A percentile compares a stretch with the other conserved stretches of the same genome.
Conservation (phyloP, 371 early-diverging fungal species). For the Mortierella sp. region DNA sequence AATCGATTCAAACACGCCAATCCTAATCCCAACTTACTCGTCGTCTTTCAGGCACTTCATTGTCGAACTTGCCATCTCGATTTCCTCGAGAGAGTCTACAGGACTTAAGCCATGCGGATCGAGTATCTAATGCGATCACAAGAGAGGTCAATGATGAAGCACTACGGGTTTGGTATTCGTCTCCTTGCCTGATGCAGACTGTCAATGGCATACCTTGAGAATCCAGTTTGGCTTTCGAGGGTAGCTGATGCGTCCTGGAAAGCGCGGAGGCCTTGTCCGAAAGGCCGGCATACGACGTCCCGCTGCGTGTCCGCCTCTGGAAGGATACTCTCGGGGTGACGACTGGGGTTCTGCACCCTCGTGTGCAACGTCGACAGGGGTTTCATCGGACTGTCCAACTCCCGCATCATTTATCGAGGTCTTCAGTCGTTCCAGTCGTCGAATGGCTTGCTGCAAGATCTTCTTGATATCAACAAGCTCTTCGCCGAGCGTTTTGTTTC, state of each 20-base stretch:
- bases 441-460: constrained; percentile 2
- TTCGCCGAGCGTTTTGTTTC: constrained; percentile 3
- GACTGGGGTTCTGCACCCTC: background rate
- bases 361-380: constrained; percentile 1
- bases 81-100: background rate
- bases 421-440: constrained; percentile 16
- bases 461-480: constrained; percentile 13
- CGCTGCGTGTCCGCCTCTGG: background rate
- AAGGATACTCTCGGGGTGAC: background rate
- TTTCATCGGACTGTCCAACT: constrained; percentile 1
- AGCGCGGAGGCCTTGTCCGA: background rate
- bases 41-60: constrained; percentile 14
- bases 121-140: constrained; percentile 16
- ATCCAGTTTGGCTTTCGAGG: constrained; percentile 26
- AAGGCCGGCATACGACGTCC: background rate
- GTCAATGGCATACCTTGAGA: constrained; percentile 22
- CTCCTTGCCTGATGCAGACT: no score
- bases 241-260: background rate
- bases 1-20: background rate
- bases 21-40: constrained; percentile 12
- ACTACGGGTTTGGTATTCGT: no score
- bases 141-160: no score
- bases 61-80: constrained; percentile 26
- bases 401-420: background rate
- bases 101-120: constrained; percentile 23